Evolutionary conservation across 2,329 filamentous ascomycete genomes (phyloP).

Genomic region (Cryphonectria radicalis): DNA sequence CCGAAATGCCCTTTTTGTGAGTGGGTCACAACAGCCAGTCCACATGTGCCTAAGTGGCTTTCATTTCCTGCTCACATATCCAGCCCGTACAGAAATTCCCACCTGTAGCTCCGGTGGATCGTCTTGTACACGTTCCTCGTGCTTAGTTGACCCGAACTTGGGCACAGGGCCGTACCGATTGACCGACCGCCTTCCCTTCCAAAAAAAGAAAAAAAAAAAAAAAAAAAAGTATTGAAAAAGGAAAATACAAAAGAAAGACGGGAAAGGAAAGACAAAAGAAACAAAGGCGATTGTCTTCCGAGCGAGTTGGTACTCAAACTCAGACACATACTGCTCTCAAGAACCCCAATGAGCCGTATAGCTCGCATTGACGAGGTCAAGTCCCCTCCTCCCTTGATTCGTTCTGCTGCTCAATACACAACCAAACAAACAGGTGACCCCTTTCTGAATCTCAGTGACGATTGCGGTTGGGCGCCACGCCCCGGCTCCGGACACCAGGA

Average conservation of each 20-base stretch:
- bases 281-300: no score
- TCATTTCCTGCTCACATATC: background rate
- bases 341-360: background rate
- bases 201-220: background rate
- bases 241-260: no score
- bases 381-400: background rate
- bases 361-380: background rate
- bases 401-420: background rate
- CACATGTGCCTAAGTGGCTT: background rate
- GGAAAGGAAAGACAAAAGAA: background rate
- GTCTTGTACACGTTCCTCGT: background rate
- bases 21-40: background rate
- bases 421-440: background rate
- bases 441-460: background rate
- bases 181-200: background rate
- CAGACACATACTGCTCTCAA: background rate
- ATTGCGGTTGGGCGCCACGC: background rate
- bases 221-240: background rate
- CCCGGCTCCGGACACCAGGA: constrained; percentile 13
- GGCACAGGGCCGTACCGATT: background rate
- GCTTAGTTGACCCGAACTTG: background rate
- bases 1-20: background rate
- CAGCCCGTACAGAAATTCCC: background rate
- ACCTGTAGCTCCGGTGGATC: background rate
- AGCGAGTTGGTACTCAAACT: background rate